Percentiles rank a stretch among this genome's conserved stretches.
Conservation (phyloP, 441 rosid species). For the Raphanus hybrid region DNA sequence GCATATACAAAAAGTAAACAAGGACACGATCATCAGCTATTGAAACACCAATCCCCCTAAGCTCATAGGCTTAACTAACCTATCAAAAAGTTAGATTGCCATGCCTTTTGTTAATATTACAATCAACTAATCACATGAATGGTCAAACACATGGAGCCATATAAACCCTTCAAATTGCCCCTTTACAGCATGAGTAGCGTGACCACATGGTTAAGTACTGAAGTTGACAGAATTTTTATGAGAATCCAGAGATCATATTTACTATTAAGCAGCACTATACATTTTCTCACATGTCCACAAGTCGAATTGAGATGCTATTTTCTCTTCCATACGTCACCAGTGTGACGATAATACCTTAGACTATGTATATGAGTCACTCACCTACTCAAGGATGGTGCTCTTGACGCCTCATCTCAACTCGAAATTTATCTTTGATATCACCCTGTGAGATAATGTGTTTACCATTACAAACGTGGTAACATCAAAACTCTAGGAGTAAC, state of each 20-base stretch:
- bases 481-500: neutral
- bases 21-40: conserved; percentile 8
- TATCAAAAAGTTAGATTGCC: neutral
- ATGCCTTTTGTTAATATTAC: conserved; percentile 4
- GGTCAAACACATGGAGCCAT: neutral
- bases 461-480: conserved; percentile 11
- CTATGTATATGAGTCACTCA: conserved; percentile 23
- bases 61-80: conserved; percentile 7
- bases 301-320: conserved; percentile 13
- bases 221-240: neutral
- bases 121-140: conserved; percentile 1
- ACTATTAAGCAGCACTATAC: neutral
- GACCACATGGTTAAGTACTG: neutral
- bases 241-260: neutral
- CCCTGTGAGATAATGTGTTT: conserved; percentile 14
- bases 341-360: neutral
- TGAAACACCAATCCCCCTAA: conserved; percentile 8
- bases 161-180: conserved; percentile 16
- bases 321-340: conserved; percentile 4
- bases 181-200: conserved; percentile 1
- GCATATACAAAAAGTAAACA: neutral
- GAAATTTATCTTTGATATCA: conserved; percentile 42
- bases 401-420: conserved; percentile 41
- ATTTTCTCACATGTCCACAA: conserved; percentile 5
- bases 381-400: conserved; percentile 28